Conservation (phyloP, 306 rosid genomes). For the apple (Malus domestica) region DNA sequence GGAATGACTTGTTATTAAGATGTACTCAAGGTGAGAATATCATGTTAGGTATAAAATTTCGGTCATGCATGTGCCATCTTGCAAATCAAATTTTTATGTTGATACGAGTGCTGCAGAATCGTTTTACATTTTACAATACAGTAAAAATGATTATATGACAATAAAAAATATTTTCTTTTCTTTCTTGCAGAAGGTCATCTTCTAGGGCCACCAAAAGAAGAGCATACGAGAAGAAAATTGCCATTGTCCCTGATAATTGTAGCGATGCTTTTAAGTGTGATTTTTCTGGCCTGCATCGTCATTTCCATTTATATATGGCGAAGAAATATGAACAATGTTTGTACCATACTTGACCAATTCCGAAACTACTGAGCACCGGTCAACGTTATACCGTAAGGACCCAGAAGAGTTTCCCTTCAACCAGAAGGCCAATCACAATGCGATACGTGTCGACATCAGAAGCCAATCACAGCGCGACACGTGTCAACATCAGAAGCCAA, state of each 20-base stretch:
- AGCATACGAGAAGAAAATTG: neutral
- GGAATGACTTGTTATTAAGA: conserved; percentile 42
- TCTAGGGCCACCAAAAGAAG: neutral
- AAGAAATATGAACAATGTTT: no score
- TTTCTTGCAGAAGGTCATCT: neutral
- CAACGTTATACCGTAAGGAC: no score
- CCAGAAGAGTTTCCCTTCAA: no score
- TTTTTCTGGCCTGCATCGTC: conserved; percentile 26
- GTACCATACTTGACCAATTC: no score
- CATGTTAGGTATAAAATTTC: neutral
- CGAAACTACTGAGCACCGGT: no score
- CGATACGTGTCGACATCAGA: no score
- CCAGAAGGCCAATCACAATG: no score
- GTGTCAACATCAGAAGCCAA: no score
- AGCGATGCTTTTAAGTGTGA: conserved; percentile 7
- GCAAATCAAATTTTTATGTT: neutral
- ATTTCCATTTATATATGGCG: neutral
- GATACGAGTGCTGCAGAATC: no score
- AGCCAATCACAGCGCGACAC: no score
- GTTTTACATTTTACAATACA: no score
- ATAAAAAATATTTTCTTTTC: neutral
- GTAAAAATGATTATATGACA: no score
- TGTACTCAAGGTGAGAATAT: conserved; percentile 40
- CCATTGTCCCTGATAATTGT: conserved; percentile 18
- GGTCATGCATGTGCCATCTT: neutral